These are phyloP conservation scores for Tranzscheliella williamsii DNA, from an alignment of 1,284 basidiomycete species.

Conservation along the genomic window DNA sequence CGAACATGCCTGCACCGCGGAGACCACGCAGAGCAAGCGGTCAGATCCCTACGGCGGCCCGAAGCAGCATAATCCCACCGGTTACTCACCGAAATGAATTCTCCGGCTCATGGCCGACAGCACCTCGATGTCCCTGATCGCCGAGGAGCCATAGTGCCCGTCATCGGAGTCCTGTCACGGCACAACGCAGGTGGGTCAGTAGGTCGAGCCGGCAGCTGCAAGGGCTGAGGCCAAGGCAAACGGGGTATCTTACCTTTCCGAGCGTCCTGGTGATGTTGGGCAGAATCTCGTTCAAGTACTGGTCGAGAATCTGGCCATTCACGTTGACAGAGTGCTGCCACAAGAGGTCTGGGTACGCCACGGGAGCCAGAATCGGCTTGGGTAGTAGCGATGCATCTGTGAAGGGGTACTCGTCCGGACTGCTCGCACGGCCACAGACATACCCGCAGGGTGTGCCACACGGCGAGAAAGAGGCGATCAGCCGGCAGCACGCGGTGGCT, in stretches of 20 bases:
- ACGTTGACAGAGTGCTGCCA: slow-evolving; percentile 82
- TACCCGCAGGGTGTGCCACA: too few species aligned
- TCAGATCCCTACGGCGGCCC: too few species aligned
- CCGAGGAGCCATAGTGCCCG: slow-evolving; percentile 95
- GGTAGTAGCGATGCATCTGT: slow-evolving; percentile 75
- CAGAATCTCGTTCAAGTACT: slow-evolving; percentile 80
- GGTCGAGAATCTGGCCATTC: slow-evolving; percentile 82
- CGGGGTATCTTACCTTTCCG: slow-evolving; percentile 34
- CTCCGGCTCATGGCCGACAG: slow-evolving; percentile 91
- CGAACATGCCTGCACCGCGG: slow-evolving; percentile 92
- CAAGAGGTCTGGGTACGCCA: slow-evolving; percentile 77
- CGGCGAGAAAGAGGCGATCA: too few species aligned
- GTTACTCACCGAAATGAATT: slow-evolving; percentile 92
- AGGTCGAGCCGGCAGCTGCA: not conserved
- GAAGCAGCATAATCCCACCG: too few species aligned
- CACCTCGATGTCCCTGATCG: slow-evolving; percentile 90
- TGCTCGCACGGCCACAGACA: too few species aligned
- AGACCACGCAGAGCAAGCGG: too few species aligned
- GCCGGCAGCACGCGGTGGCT: too few species aligned
- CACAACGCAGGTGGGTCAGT: not conserved
- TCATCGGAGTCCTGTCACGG: slow-evolving; percentile 71
- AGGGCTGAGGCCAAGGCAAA: too few species aligned
- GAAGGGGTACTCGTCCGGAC: slow-evolving; percentile 95
- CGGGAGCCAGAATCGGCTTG: slow-evolving; percentile 75
- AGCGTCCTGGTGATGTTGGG: slow-evolving; percentile 72